Percentiles rank a stretch among this genome's conserved stretches.
Conservation (phyloP, 352 stramenopile species). For the Plasmopara halstedii region DNA sequence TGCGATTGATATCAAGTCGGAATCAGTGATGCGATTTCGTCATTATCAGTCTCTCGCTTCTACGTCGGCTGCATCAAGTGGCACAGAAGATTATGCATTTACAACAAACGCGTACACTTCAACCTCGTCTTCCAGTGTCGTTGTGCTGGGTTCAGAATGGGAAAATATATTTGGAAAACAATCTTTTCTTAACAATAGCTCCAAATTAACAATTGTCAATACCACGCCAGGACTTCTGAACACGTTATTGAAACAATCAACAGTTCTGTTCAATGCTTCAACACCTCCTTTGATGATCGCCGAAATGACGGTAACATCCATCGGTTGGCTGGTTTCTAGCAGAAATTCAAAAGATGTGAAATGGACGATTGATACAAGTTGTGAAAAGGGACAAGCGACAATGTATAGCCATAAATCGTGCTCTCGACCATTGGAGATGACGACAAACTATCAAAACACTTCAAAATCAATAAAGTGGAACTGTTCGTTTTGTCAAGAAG, state of each 20-base stretch:
- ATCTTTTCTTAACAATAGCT: conserved; percentile 35
- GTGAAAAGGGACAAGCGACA: conserved; percentile 36
- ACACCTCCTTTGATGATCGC: conserved; percentile 12
- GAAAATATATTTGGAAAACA: conserved; percentile 53
- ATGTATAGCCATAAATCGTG: conserved; percentile 36
- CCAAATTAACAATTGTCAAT: conserved; percentile 41
- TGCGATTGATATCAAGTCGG: conserved; percentile 32
- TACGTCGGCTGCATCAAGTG: background rate
- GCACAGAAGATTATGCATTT: too few species aligned
- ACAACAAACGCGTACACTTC: conserved; percentile 9
- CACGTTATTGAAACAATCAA: conserved; percentile 14
- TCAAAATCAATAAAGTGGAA: conserved; percentile 27
- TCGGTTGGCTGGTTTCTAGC: conserved; percentile 46
- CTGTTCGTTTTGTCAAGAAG: conserved; percentile 45
- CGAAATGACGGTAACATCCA: conserved; percentile 25
- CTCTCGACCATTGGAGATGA: conserved; percentile 15
- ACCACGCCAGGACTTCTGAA: conserved; percentile 35
- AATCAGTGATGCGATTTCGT: conserved; percentile 18
- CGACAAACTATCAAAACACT: conserved; percentile 1
- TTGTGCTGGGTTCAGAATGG: conserved; percentile 61
- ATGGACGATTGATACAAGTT: conserved; percentile 33
- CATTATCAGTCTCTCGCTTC: conserved; percentile 8
- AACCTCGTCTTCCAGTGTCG: conserved; percentile 15
- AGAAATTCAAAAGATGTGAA: too few species aligned
- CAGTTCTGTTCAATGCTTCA: background rate